Evolutionary conservation across 352 stramenopile species (phyloP).

Genomic region (Lagenidium sp.): DNA sequence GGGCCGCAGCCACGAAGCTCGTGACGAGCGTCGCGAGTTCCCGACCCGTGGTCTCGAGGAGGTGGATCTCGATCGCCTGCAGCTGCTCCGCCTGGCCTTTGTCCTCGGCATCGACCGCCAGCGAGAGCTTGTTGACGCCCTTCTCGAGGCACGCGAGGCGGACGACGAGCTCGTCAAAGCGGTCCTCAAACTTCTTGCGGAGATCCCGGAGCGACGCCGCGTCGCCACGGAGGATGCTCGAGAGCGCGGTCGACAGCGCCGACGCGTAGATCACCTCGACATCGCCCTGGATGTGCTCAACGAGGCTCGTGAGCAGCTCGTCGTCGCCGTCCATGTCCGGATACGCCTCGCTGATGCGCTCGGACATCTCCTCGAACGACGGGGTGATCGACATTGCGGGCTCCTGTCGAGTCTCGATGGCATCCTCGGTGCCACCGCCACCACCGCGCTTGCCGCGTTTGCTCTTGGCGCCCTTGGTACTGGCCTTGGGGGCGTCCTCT

Average conservation of each 20-base stretch:
- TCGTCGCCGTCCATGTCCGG: slow-evolving; percentile 51
- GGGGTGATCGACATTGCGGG: slow-evolving; percentile 33
- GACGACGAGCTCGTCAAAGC: slow-evolving; percentile 51
- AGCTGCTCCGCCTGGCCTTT: slow-evolving; percentile 30
- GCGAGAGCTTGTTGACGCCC: slow-evolving; percentile 56
- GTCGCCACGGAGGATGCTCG: slow-evolving; percentile 62
- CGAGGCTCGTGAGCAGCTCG: slow-evolving; percentile 48
- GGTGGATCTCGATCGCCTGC: slow-evolving; percentile 33
- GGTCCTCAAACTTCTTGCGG: slow-evolving; percentile 65
- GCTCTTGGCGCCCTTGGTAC: slow-evolving; percentile 31
- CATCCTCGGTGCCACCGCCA: slow-evolving; percentile 10
- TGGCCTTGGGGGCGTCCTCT: too few relatives aligned
- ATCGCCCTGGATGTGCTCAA: slow-evolving; percentile 29
- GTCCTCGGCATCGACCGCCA: slow-evolving; percentile 46
- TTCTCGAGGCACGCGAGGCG: slow-evolving; percentile 52
- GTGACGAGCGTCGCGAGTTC: slow-evolving; percentile 49
- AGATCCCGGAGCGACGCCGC: slow-evolving; percentile 59
- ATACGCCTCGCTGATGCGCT: slow-evolving; percentile 41
- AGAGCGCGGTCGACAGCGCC: slow-evolving; percentile 38
- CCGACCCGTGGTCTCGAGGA: slow-evolving; percentile 38
- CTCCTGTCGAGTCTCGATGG: not conserved
- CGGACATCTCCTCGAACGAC: slow-evolving; percentile 24
- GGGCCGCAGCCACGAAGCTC: slow-evolving; percentile 55
- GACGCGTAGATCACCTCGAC: slow-evolving; percentile 40
- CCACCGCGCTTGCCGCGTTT: slow-evolving; percentile 18